Evolutionary conservation across 352 stramenopile species (phyloP).

Genomic region (Phytophthora nicotianae): DNA sequence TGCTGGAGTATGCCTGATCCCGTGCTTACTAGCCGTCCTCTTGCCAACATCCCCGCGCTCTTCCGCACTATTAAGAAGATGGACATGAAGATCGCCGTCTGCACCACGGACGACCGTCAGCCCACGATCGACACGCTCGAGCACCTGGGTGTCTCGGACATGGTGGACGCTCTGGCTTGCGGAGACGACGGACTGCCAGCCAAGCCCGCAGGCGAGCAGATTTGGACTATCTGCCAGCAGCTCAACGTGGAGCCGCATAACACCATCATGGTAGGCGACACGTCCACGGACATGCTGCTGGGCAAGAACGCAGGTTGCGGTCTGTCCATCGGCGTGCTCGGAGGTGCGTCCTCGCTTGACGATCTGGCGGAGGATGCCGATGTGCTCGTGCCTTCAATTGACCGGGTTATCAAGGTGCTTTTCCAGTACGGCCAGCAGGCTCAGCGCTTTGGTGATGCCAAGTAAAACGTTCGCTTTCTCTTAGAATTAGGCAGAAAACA

Average conservation of each 20-base stretch:
- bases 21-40: slow-evolving; percentile 70
- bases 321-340: slow-evolving; percentile 78
- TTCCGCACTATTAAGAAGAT: slow-evolving; percentile 88
- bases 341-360: slow-evolving; percentile 79
- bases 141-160: slow-evolving; percentile 71
- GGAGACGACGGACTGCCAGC: slow-evolving; percentile 83
- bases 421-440: slow-evolving; percentile 87
- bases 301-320: slow-evolving; percentile 78
- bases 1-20: slow-evolving; percentile 88
- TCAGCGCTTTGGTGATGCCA: slow-evolving; percentile 54
- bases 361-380: slow-evolving; percentile 85
- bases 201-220: slow-evolving; percentile 85
- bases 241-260: slow-evolving; percentile 82
- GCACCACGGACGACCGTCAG: slow-evolving; percentile 85
- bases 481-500: slow-evolving; percentile 21
- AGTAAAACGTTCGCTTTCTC: slow-evolving; percentile 13
- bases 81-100: slow-evolving; percentile 90
- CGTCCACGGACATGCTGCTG: slow-evolving; percentile 85
- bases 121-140: slow-evolving; percentile 78
- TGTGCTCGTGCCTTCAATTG: slow-evolving; percentile 80
- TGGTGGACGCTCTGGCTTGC: slow-evolving; percentile 81
- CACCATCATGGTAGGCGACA: slow-evolving; percentile 90
- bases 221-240: slow-evolving; percentile 83
- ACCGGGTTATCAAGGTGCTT: slow-evolving; percentile 79
- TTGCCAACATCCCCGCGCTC: slow-evolving; percentile 73